Base-by-base conservation (phyloP, 768 basidiomycete genomes). In the Russula abietina region DNA sequence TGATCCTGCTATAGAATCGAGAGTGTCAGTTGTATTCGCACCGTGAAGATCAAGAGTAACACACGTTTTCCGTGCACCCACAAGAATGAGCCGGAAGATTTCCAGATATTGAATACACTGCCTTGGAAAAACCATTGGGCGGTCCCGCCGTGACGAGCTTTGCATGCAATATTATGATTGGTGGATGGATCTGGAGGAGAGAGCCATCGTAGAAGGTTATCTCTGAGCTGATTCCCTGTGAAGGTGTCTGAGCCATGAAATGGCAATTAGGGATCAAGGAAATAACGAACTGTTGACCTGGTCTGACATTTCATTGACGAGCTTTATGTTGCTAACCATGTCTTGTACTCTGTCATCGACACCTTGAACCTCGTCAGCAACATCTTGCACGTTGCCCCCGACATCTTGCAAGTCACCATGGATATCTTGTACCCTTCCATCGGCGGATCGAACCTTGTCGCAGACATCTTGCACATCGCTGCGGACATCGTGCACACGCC, bases 91-190 rank as follows among this genome's bases (percentile, higher is more conserved):
- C 10, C 57, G 28, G 33, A 24, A 6, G 46, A 24, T 10, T 38
- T 57, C 45, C 45, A 57, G 1, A 28, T 10, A 2, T 22, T 43
- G 28, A 43, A 45, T 10, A 14, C 1, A 43, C 28, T 28, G 0
- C 55, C 28, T 56, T n/a, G 55, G 4, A 56, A n/a, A 28, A 56
- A 43, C 55, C 55, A 56, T 22, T 32, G 28, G n/a, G 55, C 6
- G 0, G 55, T 56, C 1, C 55, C 41, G 6, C n/a, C 19, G 28
- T 56, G 55, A 43, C 9, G 57, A 12, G 17, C 1, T n/a, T n/a
- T n/a, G n/a, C n/a, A 6, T 2, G 57, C 57, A n/a, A 57, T 38
- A 4, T 48, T 57, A 12, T 57, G 57, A 12, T 49, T 57, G 8
- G 2, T 38, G 1, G 46, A 57, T 11, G 57, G 46, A 36, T 57